Conservation (phyloP, 352 stramenopile genomes). For the Phytophthora melonis region DNA sequence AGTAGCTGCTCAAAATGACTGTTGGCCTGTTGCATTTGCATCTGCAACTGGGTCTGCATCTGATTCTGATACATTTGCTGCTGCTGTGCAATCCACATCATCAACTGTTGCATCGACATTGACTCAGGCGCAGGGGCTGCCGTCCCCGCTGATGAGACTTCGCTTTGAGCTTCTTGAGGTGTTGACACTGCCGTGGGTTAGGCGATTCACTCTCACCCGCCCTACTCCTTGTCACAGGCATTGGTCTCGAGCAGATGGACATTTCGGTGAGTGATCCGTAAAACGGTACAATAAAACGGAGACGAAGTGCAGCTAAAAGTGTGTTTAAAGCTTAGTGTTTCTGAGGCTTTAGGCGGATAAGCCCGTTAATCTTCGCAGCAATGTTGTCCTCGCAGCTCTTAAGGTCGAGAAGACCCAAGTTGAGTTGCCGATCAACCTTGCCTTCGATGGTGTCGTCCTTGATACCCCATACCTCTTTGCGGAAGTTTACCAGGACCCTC, state of each 20-base stretch:
- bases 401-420: slow-evolving; percentile 1
- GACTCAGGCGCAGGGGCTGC: background rate
- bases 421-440: background rate
- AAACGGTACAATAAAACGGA: too few relatives aligned
- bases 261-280: too few relatives aligned
- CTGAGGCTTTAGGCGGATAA: slow-evolving; percentile 7
- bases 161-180: background rate
- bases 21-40: slow-evolving; percentile 8
- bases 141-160: background rate
- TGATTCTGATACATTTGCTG: slow-evolving; percentile 10
- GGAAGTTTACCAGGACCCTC: background rate
- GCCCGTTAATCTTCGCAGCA: background rate
- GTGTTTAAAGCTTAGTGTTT: slow-evolving; percentile 1
- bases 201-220: too few relatives aligned
- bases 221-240: too few relatives aligned
- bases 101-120: background rate
- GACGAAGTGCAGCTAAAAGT: background rate
- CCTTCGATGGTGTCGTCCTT: background rate
- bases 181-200: background rate
- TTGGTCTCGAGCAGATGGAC: too few relatives aligned
- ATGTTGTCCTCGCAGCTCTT: slow-evolving; percentile 3
- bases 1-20: slow-evolving; percentile 1
- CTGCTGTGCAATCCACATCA: slow-evolving; percentile 5
- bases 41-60: slow-evolving; percentile 10
- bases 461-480: too few relatives aligned